Conservation (phyloP, 257 asterid species). For the Euphrasia confusa region DNA sequence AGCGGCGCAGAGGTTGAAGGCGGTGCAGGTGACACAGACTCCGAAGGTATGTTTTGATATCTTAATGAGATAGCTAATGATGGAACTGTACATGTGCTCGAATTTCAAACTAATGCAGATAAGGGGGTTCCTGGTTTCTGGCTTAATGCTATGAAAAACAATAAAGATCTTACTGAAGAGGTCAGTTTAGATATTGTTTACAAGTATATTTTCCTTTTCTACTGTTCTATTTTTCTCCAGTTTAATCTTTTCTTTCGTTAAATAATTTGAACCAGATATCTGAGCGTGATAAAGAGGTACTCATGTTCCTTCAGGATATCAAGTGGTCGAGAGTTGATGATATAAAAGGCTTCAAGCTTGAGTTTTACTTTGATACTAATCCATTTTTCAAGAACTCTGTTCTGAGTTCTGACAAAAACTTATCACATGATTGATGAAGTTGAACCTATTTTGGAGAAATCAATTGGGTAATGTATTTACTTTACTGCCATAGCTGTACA, state of each 20-base stretch:
- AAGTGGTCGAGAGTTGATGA: slow-evolving; percentile 70
- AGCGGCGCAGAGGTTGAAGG: slow-evolving; percentile 42
- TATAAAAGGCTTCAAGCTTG: slow-evolving; percentile 81
- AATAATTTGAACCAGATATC: slow-evolving; percentile 41
- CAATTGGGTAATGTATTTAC: slow-evolving; percentile 55
- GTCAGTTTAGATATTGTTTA: slow-evolving; percentile 29
- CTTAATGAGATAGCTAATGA: neutral
- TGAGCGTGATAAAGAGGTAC: slow-evolving; percentile 73
- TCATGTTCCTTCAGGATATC: slow-evolving; percentile 63
- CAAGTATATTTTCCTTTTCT: neutral
- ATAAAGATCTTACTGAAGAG: slow-evolving; percentile 69
- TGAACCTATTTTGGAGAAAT: slow-evolving; percentile 83
- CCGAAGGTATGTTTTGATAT: slow-evolving; percentile 23
- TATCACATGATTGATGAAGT: slow-evolving; percentile 93
- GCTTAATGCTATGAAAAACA: slow-evolving; percentile 73
- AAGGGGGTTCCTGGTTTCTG: slow-evolving; percentile 86
- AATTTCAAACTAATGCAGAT: slow-evolving; percentile 27
- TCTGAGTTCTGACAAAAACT: slow-evolving; percentile 61
- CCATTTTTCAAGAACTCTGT: slow-evolving; percentile 62
- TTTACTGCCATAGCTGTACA: no score
- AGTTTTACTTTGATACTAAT: slow-evolving; percentile 55
- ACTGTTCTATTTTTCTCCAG: neutral
- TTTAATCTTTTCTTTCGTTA: neutral
- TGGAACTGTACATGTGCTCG: neutral
- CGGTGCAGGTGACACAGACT: slow-evolving; percentile 20